Percentiles rank a stretch among this genome's conserved stretches.
Conservation (phyloP, 208 protist species). For the Wallacemonas sp. region DNA sequence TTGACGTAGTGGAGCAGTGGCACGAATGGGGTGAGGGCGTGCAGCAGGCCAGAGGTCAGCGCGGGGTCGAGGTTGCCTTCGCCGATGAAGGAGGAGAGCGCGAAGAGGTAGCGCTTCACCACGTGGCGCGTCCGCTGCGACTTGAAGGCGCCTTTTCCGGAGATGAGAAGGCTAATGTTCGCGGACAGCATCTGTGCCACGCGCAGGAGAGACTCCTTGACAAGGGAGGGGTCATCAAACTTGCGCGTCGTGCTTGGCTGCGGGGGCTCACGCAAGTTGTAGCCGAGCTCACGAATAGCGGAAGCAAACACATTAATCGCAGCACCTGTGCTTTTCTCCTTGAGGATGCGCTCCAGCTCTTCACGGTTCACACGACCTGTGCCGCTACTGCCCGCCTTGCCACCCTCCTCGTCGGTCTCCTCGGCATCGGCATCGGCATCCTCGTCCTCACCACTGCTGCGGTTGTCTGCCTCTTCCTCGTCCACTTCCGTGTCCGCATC, state of each 20-base stretch:
- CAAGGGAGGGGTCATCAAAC: constrained; percentile 88
- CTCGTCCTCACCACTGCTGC: constrained; percentile 21
- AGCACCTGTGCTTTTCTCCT: constrained; percentile 39
- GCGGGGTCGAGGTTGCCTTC: constrained; percentile 63
- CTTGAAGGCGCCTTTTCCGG: constrained; percentile 80
- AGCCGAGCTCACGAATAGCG: constrained; percentile 78
- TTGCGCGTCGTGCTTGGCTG: constrained; percentile 69
- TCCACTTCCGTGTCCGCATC: constrained; percentile 81
- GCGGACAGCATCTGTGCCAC: constrained; percentile 56
- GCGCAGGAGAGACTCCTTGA: constrained; percentile 83
- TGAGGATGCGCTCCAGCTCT: constrained; percentile 53
- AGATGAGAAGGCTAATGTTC: constrained; percentile 74
- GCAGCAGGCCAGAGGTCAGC: constrained; percentile 67
- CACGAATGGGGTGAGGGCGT: constrained; percentile 81
- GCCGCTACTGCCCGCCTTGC: constrained; percentile 12
- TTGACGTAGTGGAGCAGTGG: constrained; percentile 88
- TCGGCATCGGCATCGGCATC: constrained; percentile 31
- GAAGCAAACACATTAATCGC: constrained; percentile 82
- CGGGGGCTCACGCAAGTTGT: constrained; percentile 68
- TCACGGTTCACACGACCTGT: constrained; percentile 46
- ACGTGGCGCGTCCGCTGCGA: constrained; percentile 75
- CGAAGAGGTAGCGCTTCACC: constrained; percentile 73
- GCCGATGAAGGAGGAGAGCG: constrained; percentile 56
- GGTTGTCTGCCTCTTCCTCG: constrained; percentile 42
- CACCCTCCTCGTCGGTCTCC: constrained; percentile 27